Percentiles rank a stretch among this genome's conserved stretches.
phyloP scores from a whole-genome alignment of 352 stramenopile species.

The Phytophthora colocasiae region DNA sequence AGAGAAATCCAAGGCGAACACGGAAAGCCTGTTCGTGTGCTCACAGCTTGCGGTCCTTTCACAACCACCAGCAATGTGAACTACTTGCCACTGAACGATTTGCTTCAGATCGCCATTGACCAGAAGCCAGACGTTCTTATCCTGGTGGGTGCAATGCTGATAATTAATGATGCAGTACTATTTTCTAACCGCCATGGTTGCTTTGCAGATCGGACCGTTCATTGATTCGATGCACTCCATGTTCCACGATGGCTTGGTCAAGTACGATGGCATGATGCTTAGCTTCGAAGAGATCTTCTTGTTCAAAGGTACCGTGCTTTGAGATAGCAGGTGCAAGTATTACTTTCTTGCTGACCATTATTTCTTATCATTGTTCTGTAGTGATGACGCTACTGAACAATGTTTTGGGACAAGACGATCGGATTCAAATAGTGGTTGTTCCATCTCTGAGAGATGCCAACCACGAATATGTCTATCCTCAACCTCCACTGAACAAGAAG shows the following conservation, averaged over 20 bases:
- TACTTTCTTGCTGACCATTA: neutral
- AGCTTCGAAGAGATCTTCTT: constrained; percentile 88
- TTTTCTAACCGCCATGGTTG: constrained; percentile 3
- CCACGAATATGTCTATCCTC: constrained; percentile 95
- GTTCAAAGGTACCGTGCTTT: constrained; percentile 68
- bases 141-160: constrained; percentile 57
- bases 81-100: constrained; percentile 95
- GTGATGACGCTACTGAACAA: constrained; percentile 83
- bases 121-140: constrained; percentile 95
- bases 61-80: constrained; percentile 95
- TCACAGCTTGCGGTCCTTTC: constrained; percentile 95
- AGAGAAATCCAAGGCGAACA: constrained; percentile 57
- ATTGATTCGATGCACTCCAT: constrained; percentile 94
- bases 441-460: constrained; percentile 96
- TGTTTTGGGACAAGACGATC: constrained; percentile 54
- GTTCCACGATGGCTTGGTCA: constrained; percentile 84
- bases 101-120: constrained; percentile 83
- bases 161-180: neutral
- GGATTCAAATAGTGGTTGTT: constrained; percentile 93
- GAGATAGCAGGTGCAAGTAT: neutral
- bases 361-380: constrained; percentile 25
- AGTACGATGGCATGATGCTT: constrained; percentile 83
- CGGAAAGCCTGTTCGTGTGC: constrained; percentile 68
- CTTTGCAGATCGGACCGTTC: constrained; percentile 93
- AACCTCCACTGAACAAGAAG: constrained; percentile 93